Evolutionary conservation across 2,329 filamentous ascomycete species (phyloP).

Genomic region (Cytospora schulzeri): DNA sequence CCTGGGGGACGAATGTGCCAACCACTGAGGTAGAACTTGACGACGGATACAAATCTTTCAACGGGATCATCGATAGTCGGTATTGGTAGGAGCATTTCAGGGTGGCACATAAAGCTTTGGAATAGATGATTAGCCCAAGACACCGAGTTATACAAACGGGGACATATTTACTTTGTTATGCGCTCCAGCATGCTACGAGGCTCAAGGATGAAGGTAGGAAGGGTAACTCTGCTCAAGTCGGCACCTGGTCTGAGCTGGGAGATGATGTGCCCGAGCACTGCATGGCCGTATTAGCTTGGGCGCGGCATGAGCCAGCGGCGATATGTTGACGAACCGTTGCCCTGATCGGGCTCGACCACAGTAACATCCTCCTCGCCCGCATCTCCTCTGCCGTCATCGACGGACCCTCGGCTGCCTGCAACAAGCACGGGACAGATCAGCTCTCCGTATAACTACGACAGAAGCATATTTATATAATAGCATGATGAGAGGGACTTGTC

Average conservation of each 20-base stretch:
- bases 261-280: conserved; percentile 96
- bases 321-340: conserved; percentile 70
- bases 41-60: conserved; percentile 87
- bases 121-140: conserved; percentile 13
- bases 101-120: conserved; percentile 95
- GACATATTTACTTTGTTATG: conserved; percentile 82
- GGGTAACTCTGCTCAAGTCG: conserved; percentile 88
- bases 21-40: conserved; percentile 97
- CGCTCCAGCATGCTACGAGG: conserved; percentile 97
- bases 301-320: not conserved
- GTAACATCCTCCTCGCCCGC: conserved; percentile 72
- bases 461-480: not conserved
- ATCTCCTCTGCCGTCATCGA: conserved; percentile 54
- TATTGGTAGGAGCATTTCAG: conserved; percentile 90
- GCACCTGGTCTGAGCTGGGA: conserved; percentile 94
- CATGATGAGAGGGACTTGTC: not conserved
- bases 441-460: conserved; percentile 30
- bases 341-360: conserved; percentile 87
- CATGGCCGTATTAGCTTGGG: conserved; percentile 18
- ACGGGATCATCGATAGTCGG: conserved; percentile 85
- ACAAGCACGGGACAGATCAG: conserved; percentile 44
- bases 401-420: conserved; percentile 55
- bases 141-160: not conserved
- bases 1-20: conserved; percentile 99
- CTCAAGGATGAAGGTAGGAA: conserved; percentile 97